phyloP scores from a whole-genome alignment of 495 filamentous ascomycete species.

The Penicillium coprophilum region DNA sequence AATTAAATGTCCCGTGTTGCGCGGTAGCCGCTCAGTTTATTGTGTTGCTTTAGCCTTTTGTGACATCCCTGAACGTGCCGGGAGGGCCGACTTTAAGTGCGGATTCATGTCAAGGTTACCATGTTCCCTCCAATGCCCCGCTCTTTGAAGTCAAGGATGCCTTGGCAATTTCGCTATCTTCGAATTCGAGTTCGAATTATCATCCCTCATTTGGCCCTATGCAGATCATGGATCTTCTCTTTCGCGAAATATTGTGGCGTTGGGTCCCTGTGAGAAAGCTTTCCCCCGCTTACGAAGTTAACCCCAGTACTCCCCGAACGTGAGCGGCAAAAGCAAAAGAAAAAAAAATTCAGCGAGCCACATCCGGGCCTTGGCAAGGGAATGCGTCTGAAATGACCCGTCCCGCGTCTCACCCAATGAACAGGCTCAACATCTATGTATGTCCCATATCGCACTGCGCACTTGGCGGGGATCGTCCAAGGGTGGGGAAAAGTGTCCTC shows the following conservation, averaged over 20 bases:
- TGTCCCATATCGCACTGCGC: conserved; percentile 17
- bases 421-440: conserved; percentile 8
- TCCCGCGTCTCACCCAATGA: conserved; percentile 23
- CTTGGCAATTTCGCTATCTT: conserved; percentile 6
- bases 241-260: conserved; percentile 8
- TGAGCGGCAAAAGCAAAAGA: conserved; percentile 4
- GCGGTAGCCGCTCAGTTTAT: conserved; percentile 22
- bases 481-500: conserved; percentile 12
- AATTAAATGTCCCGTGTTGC: conserved; percentile 11
- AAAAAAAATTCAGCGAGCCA: conserved; percentile 24
- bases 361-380: conserved; percentile 21
- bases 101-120: conserved; percentile 8
- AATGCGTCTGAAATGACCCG: conserved; percentile 23
- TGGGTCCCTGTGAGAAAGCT: conserved; percentile 8
- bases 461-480: conserved; percentile 20
- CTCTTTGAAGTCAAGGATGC: not conserved
- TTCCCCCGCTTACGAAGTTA: conserved; percentile 12
- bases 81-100: not conserved
- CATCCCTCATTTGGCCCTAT: conserved; percentile 9
- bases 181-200: not conserved
- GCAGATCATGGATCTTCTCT: conserved; percentile 17
- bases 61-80: conserved; percentile 10
- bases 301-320: conserved; percentile 10
- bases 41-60: conserved; percentile 9
- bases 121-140: conserved; percentile 8